Conservation (phyloP, 257 asterid genomes). For the Solanum bulbocastanum region DNA sequence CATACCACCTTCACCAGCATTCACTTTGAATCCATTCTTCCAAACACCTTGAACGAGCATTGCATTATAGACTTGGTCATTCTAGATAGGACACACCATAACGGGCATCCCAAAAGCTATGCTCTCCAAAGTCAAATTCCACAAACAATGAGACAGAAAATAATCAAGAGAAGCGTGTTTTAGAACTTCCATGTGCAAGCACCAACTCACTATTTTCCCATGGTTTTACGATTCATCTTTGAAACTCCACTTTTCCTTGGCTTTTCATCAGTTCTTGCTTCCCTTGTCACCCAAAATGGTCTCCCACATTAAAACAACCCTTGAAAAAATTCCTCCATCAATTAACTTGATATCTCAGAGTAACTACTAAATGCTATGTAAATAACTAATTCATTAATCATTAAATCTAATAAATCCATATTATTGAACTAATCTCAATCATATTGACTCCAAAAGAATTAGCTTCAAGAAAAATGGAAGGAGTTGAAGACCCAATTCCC, state of each 20-base stretch:
- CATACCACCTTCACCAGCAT: background rate
- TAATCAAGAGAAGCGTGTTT: constrained; percentile 15
- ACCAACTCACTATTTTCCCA: constrained; percentile 15
- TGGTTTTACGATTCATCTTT: constrained; percentile 4
- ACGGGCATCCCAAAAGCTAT: constrained; percentile 9
- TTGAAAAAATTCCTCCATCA: background rate
- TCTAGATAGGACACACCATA: constrained; percentile 14
- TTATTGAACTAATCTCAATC: background rate
- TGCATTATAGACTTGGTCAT: constrained; percentile 36
- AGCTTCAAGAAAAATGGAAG: background rate
- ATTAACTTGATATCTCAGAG: background rate
- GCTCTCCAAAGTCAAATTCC: constrained; percentile 41
- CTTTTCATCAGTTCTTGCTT: background rate
- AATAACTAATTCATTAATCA: background rate
- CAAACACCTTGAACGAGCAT: constrained; percentile 34
- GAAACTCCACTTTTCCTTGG: background rate
- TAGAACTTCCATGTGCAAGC: constrained; percentile 14
- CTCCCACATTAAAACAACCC: background rate
- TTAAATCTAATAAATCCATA: background rate
- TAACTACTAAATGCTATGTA: background rate
- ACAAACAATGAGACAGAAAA: constrained; percentile 18
- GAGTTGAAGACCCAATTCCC: constrained; percentile 8
- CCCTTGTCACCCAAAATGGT: background rate
- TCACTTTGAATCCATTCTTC: constrained; percentile 29
- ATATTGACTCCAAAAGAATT: background rate